phyloP scores from a whole-genome alignment of 2,329 filamentous ascomycete genomes.

The Scedosporium apiospermum region DNA sequence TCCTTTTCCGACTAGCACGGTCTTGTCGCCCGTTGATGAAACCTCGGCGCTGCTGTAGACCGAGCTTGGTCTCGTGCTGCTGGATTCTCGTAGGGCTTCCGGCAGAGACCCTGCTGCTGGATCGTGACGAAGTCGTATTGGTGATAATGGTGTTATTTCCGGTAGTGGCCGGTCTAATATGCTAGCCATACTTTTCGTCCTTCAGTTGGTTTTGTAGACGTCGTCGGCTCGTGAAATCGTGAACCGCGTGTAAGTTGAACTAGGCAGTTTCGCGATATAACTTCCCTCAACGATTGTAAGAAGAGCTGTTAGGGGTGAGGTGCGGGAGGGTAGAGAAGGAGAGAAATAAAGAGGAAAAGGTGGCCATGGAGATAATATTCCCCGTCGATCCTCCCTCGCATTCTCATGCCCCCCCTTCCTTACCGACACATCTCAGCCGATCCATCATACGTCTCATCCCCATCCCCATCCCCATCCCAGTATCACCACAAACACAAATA shows the following conservation, averaged over 20 bases:
- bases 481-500: not conserved
- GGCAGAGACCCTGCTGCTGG: not conserved
- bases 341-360: not conserved
- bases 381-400: not conserved
- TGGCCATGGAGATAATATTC: not conserved
- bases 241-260: not conserved
- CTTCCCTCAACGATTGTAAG: too few relatives aligned
- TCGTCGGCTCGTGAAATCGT: not conserved
- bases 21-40: slow-evolving; percentile 1
- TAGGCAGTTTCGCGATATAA: too few relatives aligned
- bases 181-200: not conserved
- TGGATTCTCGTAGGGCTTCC: not conserved
- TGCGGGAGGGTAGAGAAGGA: too few relatives aligned
- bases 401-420: not conserved
- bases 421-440: not conserved
- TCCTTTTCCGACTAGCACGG: slow-evolving; percentile 9
- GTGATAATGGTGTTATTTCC: not conserved
- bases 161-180: not conserved
- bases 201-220: not conserved
- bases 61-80: not conserved
- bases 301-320: too few relatives aligned
- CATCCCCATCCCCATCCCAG: not conserved
- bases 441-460: not conserved
- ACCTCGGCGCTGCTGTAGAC: slow-evolving; percentile 8
- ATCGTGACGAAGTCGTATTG: not conserved